A percentile compares a stretch with the other conserved stretches of the same genome.
Conservation (phyloP, 148 eudicot species). For the Rhododendron henanense region DNA sequence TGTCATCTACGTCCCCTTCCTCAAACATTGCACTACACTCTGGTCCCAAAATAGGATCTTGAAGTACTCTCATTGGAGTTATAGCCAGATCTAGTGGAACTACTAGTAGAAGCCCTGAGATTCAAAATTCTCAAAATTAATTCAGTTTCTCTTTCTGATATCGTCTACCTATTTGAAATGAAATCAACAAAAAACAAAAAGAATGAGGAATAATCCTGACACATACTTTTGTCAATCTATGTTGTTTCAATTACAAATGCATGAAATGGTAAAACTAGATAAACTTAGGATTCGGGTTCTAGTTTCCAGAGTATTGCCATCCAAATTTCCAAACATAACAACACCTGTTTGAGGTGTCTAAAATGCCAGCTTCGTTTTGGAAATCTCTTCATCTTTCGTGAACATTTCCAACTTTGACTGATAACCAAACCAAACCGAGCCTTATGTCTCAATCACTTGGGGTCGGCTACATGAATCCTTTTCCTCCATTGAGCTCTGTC, state of each 20-base stretch:
- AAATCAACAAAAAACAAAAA: not conserved
- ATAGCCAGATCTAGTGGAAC: slow-evolving; percentile 89
- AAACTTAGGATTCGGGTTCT: not conserved
- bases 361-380: not conserved
- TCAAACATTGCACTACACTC: slow-evolving; percentile 75
- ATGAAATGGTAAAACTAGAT: not conserved
- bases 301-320: not conserved
- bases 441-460: too few relatives aligned
- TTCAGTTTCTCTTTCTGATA: not conserved
- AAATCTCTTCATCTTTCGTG: not conserved
- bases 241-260: not conserved
- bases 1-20: slow-evolving; percentile 90
- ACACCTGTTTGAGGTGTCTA: not conserved
- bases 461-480: too few relatives aligned
- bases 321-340: not conserved
- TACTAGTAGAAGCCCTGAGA: slow-evolving; percentile 65
- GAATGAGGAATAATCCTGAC: not conserved
- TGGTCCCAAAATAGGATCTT: slow-evolving; percentile 79
- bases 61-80: slow-evolving; percentile 90
- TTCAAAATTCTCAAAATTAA: not conserved
- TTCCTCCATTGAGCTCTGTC: too few relatives aligned
- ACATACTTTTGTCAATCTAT: not conserved
- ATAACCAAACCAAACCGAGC: too few relatives aligned
- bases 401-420: not conserved
- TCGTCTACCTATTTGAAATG: not conserved